phyloP scores from a whole-genome alignment of 1,284 basidiomycete genomes.

The Trametes sp. region DNA sequence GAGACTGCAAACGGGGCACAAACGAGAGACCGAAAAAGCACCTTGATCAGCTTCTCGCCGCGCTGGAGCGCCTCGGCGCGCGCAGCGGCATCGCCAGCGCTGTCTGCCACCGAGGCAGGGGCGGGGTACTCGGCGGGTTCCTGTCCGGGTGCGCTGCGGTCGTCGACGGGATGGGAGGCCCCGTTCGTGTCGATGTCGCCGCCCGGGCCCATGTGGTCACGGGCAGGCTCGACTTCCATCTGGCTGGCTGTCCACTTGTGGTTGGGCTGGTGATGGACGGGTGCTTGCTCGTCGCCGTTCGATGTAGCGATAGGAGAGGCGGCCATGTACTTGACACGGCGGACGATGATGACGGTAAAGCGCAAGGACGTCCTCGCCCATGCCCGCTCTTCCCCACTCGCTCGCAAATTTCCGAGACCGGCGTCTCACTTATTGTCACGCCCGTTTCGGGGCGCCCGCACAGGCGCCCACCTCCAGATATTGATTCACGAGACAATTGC shows the following conservation, averaged over 20 bases:
- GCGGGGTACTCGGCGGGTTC: slow-evolving; percentile 58
- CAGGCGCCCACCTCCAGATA: neutral
- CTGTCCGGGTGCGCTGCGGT: slow-evolving; percentile 46
- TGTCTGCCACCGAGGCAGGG: slow-evolving; percentile 36
- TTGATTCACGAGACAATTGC: slow-evolving; percentile 30
- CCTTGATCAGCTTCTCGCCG: slow-evolving; percentile 87
- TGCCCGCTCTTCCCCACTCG: neutral
- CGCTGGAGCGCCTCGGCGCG: slow-evolving; percentile 50
- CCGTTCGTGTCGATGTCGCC: slow-evolving; percentile 40
- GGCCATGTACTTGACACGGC: slow-evolving; percentile 47
- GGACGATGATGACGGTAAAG: slow-evolving; percentile 36
- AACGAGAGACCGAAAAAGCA: slow-evolving; percentile 78
- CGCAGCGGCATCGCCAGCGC: slow-evolving; percentile 29
- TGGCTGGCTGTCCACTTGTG: slow-evolving; percentile 49
- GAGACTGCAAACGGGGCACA: slow-evolving; percentile 36
- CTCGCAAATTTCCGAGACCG: slow-evolving; percentile 29
- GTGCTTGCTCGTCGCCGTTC: slow-evolving; percentile 42
- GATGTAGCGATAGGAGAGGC: slow-evolving; percentile 51
- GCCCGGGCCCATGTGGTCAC: slow-evolving; percentile 55
- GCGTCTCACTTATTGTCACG: slow-evolving; percentile 32
- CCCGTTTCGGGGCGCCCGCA: slow-evolving; percentile 10
- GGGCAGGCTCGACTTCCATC: slow-evolving; percentile 56
- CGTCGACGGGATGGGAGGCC: slow-evolving; percentile 36
- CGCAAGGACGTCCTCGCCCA: slow-evolving; percentile 11
- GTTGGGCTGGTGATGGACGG: slow-evolving; percentile 45